Evolutionary conservation across 305 asterid species (phyloP).

Genomic region (Fraxinus paxiana): DNA sequence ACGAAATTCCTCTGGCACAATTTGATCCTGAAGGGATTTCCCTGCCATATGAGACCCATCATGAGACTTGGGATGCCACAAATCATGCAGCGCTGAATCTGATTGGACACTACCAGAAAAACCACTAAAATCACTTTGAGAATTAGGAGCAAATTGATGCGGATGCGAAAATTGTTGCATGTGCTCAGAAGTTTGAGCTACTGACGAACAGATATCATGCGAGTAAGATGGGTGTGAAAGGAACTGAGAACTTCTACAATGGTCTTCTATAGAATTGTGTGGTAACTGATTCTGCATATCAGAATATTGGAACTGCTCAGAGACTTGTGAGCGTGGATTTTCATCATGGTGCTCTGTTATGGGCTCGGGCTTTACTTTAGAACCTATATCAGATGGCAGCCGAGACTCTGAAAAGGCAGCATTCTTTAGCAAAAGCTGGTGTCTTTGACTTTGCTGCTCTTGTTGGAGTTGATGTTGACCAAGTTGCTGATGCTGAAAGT

Average conservation of each 20-base stretch:
- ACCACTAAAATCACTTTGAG: slow-evolving; percentile 48
- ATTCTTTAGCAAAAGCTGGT: slow-evolving; percentile 50
- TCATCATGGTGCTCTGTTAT: slow-evolving; percentile 44
- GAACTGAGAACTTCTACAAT: slow-evolving; percentile 52
- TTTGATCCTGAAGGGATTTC: slow-evolving; percentile 45
- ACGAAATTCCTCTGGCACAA: slow-evolving; percentile 52
- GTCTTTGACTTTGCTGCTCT: slow-evolving; percentile 51
- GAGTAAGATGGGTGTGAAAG: slow-evolving; percentile 44
- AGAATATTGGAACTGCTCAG: slow-evolving; percentile 62
- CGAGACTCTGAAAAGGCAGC: slow-evolving; percentile 59
- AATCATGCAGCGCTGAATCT: slow-evolving; percentile 48
- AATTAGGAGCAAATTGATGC: slow-evolving; percentile 45
- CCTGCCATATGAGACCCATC: slow-evolving; percentile 48
- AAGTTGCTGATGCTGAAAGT: slow-evolving; percentile 58
- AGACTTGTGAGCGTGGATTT: slow-evolving; percentile 47
- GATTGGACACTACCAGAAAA: slow-evolving; percentile 41
- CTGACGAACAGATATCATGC: slow-evolving; percentile 46
- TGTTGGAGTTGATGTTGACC: slow-evolving; percentile 56
- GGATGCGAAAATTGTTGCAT: slow-evolving; percentile 47
- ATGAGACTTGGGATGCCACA: slow-evolving; percentile 61
- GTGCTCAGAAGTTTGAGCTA: slow-evolving; percentile 54
- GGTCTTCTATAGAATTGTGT: slow-evolving; percentile 52
- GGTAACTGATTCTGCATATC: slow-evolving; percentile 56
- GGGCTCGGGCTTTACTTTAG: slow-evolving; percentile 52
- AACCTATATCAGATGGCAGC: slow-evolving; percentile 41